Percentiles rank a stretch among this genome's conserved stretches.
phyloP scores from a whole-genome alignment of 1,139 yeast species.

The Pichia sp. region DNA sequence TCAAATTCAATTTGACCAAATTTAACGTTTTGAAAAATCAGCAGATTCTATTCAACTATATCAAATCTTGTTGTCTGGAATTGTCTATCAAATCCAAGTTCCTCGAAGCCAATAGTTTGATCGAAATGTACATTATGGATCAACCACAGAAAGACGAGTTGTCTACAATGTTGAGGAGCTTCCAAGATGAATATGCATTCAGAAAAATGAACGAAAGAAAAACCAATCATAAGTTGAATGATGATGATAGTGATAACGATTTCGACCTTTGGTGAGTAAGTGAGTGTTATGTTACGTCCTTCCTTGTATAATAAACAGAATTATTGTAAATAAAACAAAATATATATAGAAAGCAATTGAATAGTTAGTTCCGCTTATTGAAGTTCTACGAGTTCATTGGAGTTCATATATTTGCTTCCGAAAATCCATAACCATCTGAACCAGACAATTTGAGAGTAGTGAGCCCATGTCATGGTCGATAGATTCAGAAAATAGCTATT shows the following conservation, averaged over 20 bases:
- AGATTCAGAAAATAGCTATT: conserved; percentile 52
- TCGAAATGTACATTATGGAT: conserved; percentile 15
- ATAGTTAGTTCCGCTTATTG: conserved; percentile 5
- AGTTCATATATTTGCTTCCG: conserved; percentile 65
- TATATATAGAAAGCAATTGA: neutral
- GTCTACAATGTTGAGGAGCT: conserved; percentile 9
- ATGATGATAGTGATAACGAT: conserved; percentile 22
- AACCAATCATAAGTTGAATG: neutral
- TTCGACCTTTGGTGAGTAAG: conserved; percentile 18
- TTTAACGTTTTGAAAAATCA: conserved; percentile 16
- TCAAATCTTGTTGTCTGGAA: conserved; percentile 19
- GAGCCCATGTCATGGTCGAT: conserved; percentile 78
- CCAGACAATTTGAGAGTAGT: conserved; percentile 91
- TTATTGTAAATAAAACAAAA: too few species aligned
- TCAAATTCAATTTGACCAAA: conserved; percentile 9
- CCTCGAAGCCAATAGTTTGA: conserved; percentile 21
- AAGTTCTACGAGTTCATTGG: conserved; percentile 48
- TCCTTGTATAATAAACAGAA: neutral
- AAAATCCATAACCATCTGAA: conserved; percentile 85
- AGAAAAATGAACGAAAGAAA: conserved; percentile 8
- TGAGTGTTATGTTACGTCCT: neutral
- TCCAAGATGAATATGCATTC: conserved; percentile 13
- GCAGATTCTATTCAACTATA: conserved; percentile 15
- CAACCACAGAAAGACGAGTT: conserved; percentile 6
- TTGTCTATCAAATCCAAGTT: conserved; percentile 17